Conservation (phyloP, 2,329 filamentous ascomycete genomes). For the Diaporthe helianthi region DNA sequence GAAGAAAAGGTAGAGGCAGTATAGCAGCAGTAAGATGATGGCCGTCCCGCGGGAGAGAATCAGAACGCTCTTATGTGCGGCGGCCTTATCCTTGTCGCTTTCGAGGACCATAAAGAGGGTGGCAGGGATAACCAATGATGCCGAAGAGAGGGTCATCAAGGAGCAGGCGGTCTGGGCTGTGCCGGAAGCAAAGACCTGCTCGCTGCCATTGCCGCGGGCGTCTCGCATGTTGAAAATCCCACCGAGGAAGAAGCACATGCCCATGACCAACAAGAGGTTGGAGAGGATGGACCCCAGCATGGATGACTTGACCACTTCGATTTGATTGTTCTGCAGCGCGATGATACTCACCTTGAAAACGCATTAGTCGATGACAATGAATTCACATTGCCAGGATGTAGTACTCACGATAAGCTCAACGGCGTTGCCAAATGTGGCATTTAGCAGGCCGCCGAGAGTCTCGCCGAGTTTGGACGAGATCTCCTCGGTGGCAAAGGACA, state of each 20-base stretch:
- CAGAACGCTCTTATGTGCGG: conserved; percentile 61
- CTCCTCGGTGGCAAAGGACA: conserved; percentile 82
- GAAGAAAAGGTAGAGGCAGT: conserved; percentile 79
- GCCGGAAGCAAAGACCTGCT: conserved; percentile 77
- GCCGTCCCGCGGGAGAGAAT: conserved; percentile 78
- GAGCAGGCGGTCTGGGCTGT: conserved; percentile 80
- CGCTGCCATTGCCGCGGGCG: conserved; percentile 61
- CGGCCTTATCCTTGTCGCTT: conserved; percentile 48
- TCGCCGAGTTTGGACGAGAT: conserved; percentile 76
- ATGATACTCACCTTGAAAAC: conserved; percentile 83
- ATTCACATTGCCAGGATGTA: conserved; percentile 32
- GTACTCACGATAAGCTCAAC: conserved; percentile 76
- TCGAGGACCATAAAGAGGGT: conserved; percentile 47
- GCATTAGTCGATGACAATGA: background rate
- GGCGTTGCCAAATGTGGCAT: conserved; percentile 81
- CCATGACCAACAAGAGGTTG: conserved; percentile 87
- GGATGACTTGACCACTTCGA: conserved; percentile 95
- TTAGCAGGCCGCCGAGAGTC: conserved; percentile 75
- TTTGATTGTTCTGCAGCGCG: conserved; percentile 82
- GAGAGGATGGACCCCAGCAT: conserved; percentile 97
- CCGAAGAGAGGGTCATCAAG: conserved; percentile 77
- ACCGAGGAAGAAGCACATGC: conserved; percentile 81
- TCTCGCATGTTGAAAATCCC: conserved; percentile 69
- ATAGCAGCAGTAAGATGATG: conserved; percentile 76
- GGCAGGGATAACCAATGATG: conserved; percentile 80